phyloP scores from a whole-genome alignment of 1,139 yeast species.

The Nakaseomyces uthaithaninus region DNA sequence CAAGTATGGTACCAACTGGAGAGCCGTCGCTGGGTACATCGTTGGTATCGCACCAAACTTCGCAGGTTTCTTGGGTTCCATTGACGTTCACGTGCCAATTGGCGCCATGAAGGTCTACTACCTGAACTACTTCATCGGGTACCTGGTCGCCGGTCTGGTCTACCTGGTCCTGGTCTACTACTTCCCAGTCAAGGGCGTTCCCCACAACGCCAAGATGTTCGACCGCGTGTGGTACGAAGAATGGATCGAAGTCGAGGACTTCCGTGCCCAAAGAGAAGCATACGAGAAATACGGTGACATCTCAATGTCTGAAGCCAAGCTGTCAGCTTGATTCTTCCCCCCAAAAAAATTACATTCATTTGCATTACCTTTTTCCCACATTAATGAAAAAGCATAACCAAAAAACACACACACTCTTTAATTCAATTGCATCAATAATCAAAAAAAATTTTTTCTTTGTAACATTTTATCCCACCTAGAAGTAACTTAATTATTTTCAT shows the following conservation, averaged over 20 bases:
- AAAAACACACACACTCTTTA: neutral
- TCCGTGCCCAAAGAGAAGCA: constrained; percentile 36
- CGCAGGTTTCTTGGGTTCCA: constrained; percentile 67
- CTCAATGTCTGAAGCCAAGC: constrained; percentile 1
- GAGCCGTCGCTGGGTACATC: constrained; percentile 64
- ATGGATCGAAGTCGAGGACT: constrained; percentile 56
- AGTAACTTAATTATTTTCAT: too few species aligned
- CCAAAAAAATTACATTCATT: neutral
- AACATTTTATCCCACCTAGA: too few species aligned
- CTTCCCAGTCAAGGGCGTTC: constrained; percentile 54
- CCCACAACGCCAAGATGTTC: constrained; percentile 38
- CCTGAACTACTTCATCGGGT: constrained; percentile 70
- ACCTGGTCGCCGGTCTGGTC: constrained; percentile 45
- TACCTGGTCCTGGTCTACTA: constrained; percentile 44
- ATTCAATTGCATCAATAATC: too few species aligned
- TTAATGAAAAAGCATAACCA: neutral
- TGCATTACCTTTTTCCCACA: neutral
- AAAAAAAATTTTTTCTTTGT: too few species aligned
- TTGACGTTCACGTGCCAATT: constrained; percentile 44
- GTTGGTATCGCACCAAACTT: constrained; percentile 75
- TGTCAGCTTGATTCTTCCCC: neutral
- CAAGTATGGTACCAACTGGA: constrained; percentile 66
- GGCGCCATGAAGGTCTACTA: constrained; percentile 72
- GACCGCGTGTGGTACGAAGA: constrained; percentile 36
- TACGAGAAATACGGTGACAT: constrained; percentile 17